These are phyloP conservation scores for Trapa incisa DNA, from an alignment of 345 rosid genomes.

Conservation along the genomic window DNA sequence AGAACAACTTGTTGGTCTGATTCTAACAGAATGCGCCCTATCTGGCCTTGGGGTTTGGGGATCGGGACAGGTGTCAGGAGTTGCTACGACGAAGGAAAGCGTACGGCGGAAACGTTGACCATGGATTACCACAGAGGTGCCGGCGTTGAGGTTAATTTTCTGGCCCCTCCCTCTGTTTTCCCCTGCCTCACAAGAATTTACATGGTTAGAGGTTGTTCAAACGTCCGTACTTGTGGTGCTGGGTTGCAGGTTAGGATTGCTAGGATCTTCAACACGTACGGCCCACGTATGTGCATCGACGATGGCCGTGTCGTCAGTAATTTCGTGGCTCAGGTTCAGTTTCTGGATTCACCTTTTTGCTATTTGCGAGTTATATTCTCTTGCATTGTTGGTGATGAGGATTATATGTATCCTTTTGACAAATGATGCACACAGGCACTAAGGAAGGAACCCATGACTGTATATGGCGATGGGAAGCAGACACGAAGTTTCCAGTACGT, in stretches of 20 bases:
- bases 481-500: slow-evolving; percentile 98
- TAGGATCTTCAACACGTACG: slow-evolving; percentile 85
- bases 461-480: slow-evolving; percentile 98
- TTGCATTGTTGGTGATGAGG: too few species aligned
- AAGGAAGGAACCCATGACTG: slow-evolving; percentile 94
- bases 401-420: neutral
- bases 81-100: slow-evolving; percentile 97
- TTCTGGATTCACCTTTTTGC: neutral
- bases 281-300: slow-evolving; percentile 98
- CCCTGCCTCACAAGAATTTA: neutral
- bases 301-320: slow-evolving; percentile 99
- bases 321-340: slow-evolving; percentile 82
- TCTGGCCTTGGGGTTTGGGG: neutral
- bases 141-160: slow-evolving; percentile 49
- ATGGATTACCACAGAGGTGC: slow-evolving; percentile 99
- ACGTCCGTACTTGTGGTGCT: neutral
- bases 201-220: neutral
- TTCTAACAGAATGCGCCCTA: neutral
- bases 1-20: neutral
- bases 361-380: too few species aligned
- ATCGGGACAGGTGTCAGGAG: slow-evolving; percentile 80
- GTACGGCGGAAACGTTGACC: slow-evolving; percentile 92
- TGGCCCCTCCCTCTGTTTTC: neutral
- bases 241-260: slow-evolving; percentile 81
- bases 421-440: slow-evolving; percentile 47